These are phyloP conservation scores for Aspergillus hancockii DNA, from an alignment of 495 filamentous ascomycete species.

Conservation along the genomic window DNA sequence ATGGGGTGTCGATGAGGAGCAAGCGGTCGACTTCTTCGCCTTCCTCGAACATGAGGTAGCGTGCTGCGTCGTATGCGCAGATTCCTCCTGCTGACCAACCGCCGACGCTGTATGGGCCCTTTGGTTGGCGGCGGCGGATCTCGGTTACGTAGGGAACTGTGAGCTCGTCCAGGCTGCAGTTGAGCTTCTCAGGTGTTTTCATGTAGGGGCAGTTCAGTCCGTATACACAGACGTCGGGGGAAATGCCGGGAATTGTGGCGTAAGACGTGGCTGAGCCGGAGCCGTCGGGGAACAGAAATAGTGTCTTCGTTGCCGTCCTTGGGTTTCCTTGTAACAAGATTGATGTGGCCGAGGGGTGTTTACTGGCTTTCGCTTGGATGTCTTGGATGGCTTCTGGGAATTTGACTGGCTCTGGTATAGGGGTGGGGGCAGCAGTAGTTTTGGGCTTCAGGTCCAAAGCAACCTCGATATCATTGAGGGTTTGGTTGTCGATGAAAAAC, in stretches of 20 bases:
- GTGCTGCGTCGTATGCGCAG: constrained; percentile 80
- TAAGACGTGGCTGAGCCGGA: constrained; percentile 51
- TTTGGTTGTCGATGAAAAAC: constrained; percentile 62
- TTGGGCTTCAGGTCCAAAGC: constrained; percentile 44
- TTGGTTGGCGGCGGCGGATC: constrained; percentile 71
- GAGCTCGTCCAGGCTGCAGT: constrained; percentile 55
- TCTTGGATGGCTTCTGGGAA: constrained; percentile 23
- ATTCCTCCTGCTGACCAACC: constrained; percentile 89
- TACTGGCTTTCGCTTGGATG: constrained; percentile 22
- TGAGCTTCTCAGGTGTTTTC: constrained; percentile 58
- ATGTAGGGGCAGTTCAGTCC: constrained; percentile 69
- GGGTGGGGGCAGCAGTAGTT: constrained; percentile 18
- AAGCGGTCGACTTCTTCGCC: constrained; percentile 72
- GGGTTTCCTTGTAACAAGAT: constrained; percentile 40
- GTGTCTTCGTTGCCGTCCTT: constrained; percentile 27
- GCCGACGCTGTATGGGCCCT: constrained; percentile 67
- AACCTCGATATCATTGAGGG: constrained; percentile 56
- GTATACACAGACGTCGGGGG: constrained; percentile 56
- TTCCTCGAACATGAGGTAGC: constrained; percentile 65
- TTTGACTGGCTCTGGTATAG: constrained; percentile 23
- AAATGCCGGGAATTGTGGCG: constrained; percentile 57
- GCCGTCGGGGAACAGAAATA: constrained; percentile 42
- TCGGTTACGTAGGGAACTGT: constrained; percentile 61
- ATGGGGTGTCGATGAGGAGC: constrained; percentile 81
- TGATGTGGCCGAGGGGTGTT: constrained; percentile 49